Evolutionary conservation across 2,329 filamentous ascomycete genomes (phyloP).

Genomic region (Cadophora luteo-olivacea): DNA sequence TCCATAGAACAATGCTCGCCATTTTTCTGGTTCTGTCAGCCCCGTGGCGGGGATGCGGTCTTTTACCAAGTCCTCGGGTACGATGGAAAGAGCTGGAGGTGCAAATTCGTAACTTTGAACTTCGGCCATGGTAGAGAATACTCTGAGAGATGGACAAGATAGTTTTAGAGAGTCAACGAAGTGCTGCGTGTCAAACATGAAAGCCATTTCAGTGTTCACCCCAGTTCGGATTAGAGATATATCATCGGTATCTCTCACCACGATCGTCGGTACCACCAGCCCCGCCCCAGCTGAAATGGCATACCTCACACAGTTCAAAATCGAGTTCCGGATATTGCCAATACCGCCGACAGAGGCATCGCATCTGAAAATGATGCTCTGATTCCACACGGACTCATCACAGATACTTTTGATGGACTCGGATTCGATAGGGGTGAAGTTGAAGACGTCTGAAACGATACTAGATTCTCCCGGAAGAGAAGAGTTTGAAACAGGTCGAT

Average conservation of each 20-base stretch:
- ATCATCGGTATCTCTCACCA: slow-evolving; percentile 30
- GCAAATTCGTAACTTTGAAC: slow-evolving; percentile 21
- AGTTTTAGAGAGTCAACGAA: slow-evolving; percentile 36
- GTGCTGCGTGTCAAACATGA: slow-evolving; percentile 39
- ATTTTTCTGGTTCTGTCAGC: not conserved
- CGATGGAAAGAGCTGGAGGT: not conserved
- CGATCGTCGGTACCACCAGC: slow-evolving; percentile 33
- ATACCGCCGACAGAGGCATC: slow-evolving; percentile 38
- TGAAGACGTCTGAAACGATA: slow-evolving; percentile 29
- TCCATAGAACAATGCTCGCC: not conserved
- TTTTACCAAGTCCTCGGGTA: not conserved
- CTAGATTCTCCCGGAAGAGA: not conserved
- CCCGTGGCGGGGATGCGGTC: not conserved
- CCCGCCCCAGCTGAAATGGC: slow-evolving; percentile 39
- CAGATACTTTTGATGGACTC: slow-evolving; percentile 36
- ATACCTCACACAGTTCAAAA: slow-evolving; percentile 42
- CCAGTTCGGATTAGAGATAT: slow-evolving; percentile 32
- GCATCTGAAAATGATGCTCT: slow-evolving; percentile 38
- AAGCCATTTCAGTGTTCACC: slow-evolving; percentile 29
- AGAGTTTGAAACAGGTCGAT: slow-evolving; percentile 17
- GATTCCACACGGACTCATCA: slow-evolving; percentile 36
- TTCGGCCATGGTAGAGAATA: slow-evolving; percentile 30
- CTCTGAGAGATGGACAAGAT: slow-evolving; percentile 37
- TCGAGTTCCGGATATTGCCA: slow-evolving; percentile 42
- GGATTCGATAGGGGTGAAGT: slow-evolving; percentile 35